Conservation (phyloP, 129 eudicot species). For the Kitagawia praeruptora region DNA sequence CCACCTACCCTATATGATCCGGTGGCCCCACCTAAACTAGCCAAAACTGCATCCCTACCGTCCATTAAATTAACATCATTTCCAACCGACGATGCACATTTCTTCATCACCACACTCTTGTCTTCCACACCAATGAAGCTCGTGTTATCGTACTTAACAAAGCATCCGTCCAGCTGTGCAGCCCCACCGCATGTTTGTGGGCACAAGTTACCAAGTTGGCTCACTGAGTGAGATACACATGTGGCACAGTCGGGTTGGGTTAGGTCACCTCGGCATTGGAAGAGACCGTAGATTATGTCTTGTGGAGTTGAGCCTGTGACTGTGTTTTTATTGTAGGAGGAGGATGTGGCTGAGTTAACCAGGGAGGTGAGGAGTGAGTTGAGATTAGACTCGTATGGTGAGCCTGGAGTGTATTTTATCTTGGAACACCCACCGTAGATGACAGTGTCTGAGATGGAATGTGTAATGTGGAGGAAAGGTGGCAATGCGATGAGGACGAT, state of each 20-base stretch:
- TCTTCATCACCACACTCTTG: slow-evolving; percentile 70
- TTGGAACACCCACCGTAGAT: slow-evolving; percentile 92
- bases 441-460: slow-evolving; percentile 43
- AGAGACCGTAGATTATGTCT: slow-evolving; percentile 64
- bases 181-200: slow-evolving; percentile 63
- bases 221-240: slow-evolving; percentile 71
- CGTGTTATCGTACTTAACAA: slow-evolving; percentile 67
- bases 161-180: slow-evolving; percentile 76
- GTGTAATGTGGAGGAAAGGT: slow-evolving; percentile 20
- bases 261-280: slow-evolving; percentile 83
- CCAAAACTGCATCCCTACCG: slow-evolving; percentile 69
- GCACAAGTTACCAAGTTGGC: slow-evolving; percentile 49
- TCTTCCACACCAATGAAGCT: slow-evolving; percentile 69
- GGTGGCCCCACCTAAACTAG: slow-evolving; percentile 41
- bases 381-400: slow-evolving; percentile 76
- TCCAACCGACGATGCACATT: slow-evolving; percentile 75
- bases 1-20: slow-evolving; percentile 72
- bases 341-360: slow-evolving; percentile 86
- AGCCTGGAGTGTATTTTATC: slow-evolving; percentile 48
- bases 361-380: slow-evolving; percentile 82
- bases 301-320: slow-evolving; percentile 57
- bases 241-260: slow-evolving; percentile 90
- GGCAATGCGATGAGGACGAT: slow-evolving; percentile 21
- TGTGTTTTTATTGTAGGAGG: slow-evolving; percentile 82
- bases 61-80: slow-evolving; percentile 34